Evolutionary conservation across 1,284 basidiomycete genomes (phyloP), one percentile per base, ranked within the genome.

Genomic region (Trametes pubescens): DNA sequence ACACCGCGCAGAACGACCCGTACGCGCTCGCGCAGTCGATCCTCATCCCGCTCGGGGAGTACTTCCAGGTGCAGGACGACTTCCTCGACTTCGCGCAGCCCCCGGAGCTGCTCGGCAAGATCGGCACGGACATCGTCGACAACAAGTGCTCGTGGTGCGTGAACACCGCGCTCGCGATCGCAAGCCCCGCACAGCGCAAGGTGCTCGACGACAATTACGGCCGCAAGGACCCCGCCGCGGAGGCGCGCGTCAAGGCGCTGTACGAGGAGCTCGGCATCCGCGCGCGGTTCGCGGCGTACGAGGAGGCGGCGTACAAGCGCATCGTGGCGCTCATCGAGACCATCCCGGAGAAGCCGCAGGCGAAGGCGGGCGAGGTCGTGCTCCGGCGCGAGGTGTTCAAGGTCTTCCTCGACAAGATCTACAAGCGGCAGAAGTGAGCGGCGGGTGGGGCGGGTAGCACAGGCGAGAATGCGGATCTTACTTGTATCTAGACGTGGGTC

Each of bases 101-200:
- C 2, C 94, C 95, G 0, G 95, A 96, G 80, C 86, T 93, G 71
- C 93, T 99, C 61, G 98, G 97, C 67, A 99, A 99, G 82, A 88
- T 99, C 69, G 98, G 97, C 35, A 99, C 97, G 22, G 98, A 99
- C 78, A 99, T 99, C 73, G 79, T 98, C 62, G 97, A 99, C 81
- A 99, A 99, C 88, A 99, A 99, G 82, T 99, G 98, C 81, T 94
- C 93, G 46, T 99, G 97, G 98, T 92, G 92, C 75, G 84, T 99
- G 79, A 99, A 98, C 80, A 90, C 89, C 21, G 97, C 96, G 35
- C 85, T 99, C 65, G 81, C 84, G 18, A 73, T 82, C 54, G 87
- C 84, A 2, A 81, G 78, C 2, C 79, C 84, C 0, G 80, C 73
- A 75, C 94, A 85, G 83, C 87, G 80, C 46, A 75, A 75, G 47